Percentiles rank a stretch among this genome's conserved stretches.
Conservation (phyloP, 495 filamentous ascomycete species). For the Talaromyces nanjingensis region DNA sequence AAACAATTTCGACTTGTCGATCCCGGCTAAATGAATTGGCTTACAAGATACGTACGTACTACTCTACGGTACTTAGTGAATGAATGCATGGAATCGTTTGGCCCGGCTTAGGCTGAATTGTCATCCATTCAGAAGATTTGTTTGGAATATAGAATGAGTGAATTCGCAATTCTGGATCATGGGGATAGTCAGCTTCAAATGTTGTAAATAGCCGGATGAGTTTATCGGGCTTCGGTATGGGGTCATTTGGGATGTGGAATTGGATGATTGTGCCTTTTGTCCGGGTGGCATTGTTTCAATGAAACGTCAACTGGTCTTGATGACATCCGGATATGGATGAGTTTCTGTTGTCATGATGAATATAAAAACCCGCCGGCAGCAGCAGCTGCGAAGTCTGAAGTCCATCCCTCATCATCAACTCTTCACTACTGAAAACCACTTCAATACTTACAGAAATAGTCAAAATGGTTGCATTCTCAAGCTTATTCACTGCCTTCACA, state of each 20-base stretch:
- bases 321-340: not conserved
- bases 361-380: not conserved
- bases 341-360: not conserved
- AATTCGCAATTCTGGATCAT: not conserved
- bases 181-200: not conserved
- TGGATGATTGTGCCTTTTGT: not conserved
- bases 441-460: not conserved
- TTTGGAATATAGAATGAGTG: not conserved
- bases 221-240: not conserved
- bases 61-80: not conserved
- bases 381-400: not conserved
- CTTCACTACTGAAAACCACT: not conserved
- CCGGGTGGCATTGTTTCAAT: not conserved
- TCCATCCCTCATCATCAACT: not conserved
- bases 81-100: not conserved
- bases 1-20: not conserved
- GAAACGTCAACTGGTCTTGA: not conserved
- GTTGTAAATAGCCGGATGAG: not conserved
- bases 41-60: not conserved
- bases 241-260: not conserved
- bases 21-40: not conserved
- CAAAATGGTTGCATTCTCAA: slow-evolving; percentile 42
- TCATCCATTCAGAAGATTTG: not conserved
- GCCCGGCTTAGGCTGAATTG: not conserved
- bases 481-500: slow-evolving; percentile 31